Evolutionary conservation across 371 early-diverging fungal genomes (phyloP), one percentile per base, ranked within the genome.

Genomic region (Coemansia sp.): DNA sequence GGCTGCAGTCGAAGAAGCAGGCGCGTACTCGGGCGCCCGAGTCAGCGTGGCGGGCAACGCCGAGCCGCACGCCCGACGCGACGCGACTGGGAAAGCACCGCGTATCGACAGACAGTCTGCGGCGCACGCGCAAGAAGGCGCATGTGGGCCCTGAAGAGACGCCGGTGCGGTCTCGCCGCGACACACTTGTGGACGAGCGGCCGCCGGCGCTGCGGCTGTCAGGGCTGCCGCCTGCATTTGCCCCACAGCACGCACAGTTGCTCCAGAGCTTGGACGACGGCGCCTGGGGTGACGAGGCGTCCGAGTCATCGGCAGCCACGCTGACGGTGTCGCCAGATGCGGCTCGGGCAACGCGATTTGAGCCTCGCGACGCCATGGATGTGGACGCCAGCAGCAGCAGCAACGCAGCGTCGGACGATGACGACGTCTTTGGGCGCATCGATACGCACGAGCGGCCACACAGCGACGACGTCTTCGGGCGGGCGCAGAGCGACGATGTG

Each of bases 11-110:
- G 16, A 80, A 78, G 64, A 72, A 73, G 67, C 65, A 62, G 61
- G 70, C 57, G 20, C 64, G 66, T 28, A 47, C 55, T 42, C 70
- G 70, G 20, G 62, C 73, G 12, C 82, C 82, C 2, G 82, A 81
- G 48, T 79, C 82, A 18, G 81, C 82, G 14, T 75, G 81, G 54
- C 80, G 79, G 55, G 57, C 1, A 63, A 28, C 53, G 62, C 58
- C 7, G 40, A 48, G 18, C 20, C 33, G 26, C 44, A 54, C 62
- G 20, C 61, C 65, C 48, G 42, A 23, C 9, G 52, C 55, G 54
- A 18, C 33, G 2, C 65, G 73, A 25, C 68, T 82, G 33, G 82
- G 82, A 30, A 82, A 82, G 62, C 82, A 82, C 64, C 79, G 79
- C 16, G 30, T 81, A 9, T 78, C 79, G 20, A 52, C 80, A 0